phyloP scores from a whole-genome alignment of 2,329 filamentous ascomycete genomes.

The Epichloe scottii region DNA sequence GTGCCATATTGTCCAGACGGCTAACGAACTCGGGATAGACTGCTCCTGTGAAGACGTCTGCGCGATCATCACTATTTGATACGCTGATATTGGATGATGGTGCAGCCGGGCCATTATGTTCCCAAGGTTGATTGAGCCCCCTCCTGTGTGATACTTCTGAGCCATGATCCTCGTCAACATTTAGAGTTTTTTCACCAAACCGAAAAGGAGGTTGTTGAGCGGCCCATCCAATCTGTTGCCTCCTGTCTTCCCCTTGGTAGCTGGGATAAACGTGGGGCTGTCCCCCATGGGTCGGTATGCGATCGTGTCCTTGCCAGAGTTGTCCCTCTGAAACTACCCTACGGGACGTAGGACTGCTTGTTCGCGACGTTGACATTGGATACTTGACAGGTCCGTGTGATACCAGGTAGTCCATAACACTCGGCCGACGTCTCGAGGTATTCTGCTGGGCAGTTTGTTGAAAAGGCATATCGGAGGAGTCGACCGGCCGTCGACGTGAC shows the following conservation, averaged over 20 bases:
- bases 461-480: slow-evolving; percentile 6
- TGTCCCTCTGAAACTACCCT: not conserved
- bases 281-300: not conserved
- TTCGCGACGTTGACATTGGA: slow-evolving; percentile 1
- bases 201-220: not conserved
- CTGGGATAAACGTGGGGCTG: not conserved
- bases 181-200: not conserved
- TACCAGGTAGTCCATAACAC: slow-evolving; percentile 11
- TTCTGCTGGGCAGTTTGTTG: slow-evolving; percentile 1
- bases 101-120: not conserved
- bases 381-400: slow-evolving; percentile 5
- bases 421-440: slow-evolving; percentile 7
- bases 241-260: slow-evolving; percentile 1
- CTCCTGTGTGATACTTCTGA: not conserved
- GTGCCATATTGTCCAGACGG: slow-evolving; percentile 10
- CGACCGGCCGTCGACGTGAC: not conserved
- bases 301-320: slow-evolving; percentile 1
- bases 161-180: not conserved
- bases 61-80: slow-evolving; percentile 1
- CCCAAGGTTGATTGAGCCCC: not conserved
- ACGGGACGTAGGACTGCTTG: slow-evolving; percentile 3
- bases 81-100: slow-evolving; percentile 2
- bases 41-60: not conserved
- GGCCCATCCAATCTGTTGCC: not conserved
- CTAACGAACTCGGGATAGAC: not conserved